These are phyloP conservation scores for Alectoria sarmentosa DNA, from an alignment of 495 filamentous ascomycete species.

Conservation along the genomic window DNA sequence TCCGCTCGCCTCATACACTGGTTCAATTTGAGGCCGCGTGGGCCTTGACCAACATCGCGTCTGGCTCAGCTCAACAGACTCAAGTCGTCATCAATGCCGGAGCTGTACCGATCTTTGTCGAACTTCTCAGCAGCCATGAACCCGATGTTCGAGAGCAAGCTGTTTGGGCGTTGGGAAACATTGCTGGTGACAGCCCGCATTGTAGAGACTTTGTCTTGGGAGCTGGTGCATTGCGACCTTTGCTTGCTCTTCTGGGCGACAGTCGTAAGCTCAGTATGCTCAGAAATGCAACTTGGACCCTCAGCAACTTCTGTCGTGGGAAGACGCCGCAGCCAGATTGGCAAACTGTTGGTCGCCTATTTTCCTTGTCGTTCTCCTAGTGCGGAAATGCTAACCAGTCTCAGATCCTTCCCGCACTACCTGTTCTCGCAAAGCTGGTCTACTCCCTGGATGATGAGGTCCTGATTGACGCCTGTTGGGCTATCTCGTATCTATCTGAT, in stretches of 20 bases:
- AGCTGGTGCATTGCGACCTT: constrained; percentile 81
- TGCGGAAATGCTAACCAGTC: constrained; percentile 12
- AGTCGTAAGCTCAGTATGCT: constrained; percentile 99
- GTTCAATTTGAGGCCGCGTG: constrained; percentile 99
- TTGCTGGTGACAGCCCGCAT: constrained; percentile 95
- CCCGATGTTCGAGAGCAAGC: constrained; percentile 98
- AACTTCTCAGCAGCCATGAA: constrained; percentile 89
- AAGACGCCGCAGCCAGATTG: constrained; percentile 99
- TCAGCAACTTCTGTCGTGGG: constrained; percentile 99
- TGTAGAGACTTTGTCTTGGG: constrained; percentile 94
- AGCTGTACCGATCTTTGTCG: constrained; percentile 97
- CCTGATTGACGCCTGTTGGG: constrained; percentile 99
- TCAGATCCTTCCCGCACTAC: constrained; percentile 92
- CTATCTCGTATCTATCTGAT: constrained; percentile 98
- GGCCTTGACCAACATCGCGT: constrained; percentile 99
- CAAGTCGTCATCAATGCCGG: constrained; percentile 98
- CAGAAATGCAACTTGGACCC: constrained; percentile 96
- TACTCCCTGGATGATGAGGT: constrained; percentile 99
- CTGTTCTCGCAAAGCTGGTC: constrained; percentile 92
- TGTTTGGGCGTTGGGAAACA: constrained; percentile 98
- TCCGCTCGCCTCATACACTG: constrained; percentile 93
- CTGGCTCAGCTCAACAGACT: constrained; percentile 92
- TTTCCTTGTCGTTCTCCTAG: constrained; percentile 7
- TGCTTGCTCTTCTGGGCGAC: constrained; percentile 84
- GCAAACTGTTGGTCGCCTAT: constrained; percentile 64